A percentile compares a stretch with the other conserved stretches of the same genome.
Conservation (phyloP, 2,329 filamentous ascomycete species). For the Talaromyces sp. region DNA sequence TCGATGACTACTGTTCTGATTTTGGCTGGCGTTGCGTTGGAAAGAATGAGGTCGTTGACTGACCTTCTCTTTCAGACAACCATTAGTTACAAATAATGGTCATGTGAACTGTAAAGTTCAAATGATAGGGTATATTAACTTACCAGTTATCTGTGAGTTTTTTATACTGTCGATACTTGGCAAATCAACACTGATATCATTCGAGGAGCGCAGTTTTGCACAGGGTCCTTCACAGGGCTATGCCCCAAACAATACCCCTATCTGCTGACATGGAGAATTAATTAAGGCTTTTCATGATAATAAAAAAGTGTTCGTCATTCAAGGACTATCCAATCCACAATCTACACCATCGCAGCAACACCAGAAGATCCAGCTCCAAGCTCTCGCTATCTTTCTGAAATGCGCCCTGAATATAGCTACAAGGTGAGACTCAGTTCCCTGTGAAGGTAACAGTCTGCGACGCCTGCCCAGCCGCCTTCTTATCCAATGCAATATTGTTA, state of each 20-base stretch:
- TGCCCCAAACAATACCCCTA: too few species aligned
- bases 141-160: not conserved
- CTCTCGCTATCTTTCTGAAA: not conserved
- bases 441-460: not conserved
- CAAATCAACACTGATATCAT: not conserved
- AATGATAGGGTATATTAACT: not conserved
- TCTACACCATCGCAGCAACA: not conserved
- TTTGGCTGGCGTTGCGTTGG: not conserved
- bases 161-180: not conserved
- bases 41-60: not conserved
- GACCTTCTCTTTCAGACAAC: not conserved
- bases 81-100: not conserved
- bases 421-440: not conserved
- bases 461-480: not conserved
- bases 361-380: not conserved
- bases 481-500: not conserved
- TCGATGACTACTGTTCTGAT: not conserved
- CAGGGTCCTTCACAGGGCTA: rapidly evolving
- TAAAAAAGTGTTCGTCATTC: not conserved
- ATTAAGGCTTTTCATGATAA: not conserved
- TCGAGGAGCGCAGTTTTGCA: not conserved
- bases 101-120: not conserved
- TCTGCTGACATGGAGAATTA: too few species aligned
- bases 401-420: not conserved
- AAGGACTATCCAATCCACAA: not conserved